Evolutionary conservation across 257 asterid species (phyloP).

Genomic region (Sherardia arvensis): DNA sequence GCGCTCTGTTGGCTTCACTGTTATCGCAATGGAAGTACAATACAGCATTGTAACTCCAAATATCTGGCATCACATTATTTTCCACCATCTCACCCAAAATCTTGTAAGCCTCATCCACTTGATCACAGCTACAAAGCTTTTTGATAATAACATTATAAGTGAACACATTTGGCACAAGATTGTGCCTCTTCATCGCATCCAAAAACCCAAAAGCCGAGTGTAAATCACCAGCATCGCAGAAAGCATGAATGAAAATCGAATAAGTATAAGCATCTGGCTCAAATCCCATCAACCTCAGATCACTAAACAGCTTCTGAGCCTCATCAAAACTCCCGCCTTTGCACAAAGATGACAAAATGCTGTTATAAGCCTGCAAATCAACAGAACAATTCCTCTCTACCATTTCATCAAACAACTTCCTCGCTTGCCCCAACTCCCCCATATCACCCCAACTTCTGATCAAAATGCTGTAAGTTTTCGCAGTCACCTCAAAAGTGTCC

Average conservation of each 20-base stretch:
- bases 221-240: constrained; percentile 46
- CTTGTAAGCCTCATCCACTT: constrained; percentile 62
- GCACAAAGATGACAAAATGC: constrained; percentile 59
- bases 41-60: constrained; percentile 71
- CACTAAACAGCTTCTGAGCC: constrained; percentile 46
- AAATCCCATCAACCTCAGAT: constrained; percentile 46
- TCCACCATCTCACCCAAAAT: constrained; percentile 62
- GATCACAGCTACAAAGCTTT: constrained; percentile 50
- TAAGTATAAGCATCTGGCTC: constrained; percentile 75
- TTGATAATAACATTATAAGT: constrained; percentile 65
- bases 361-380: constrained; percentile 77
- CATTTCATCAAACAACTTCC: constrained; percentile 73
- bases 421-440: constrained; percentile 40
- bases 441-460: constrained; percentile 78
- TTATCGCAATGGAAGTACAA: constrained; percentile 63
- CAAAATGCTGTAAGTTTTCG: constrained; percentile 72
- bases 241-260: constrained; percentile 60
- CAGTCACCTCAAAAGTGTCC: constrained; percentile 30
- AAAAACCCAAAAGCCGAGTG: constrained; percentile 59
- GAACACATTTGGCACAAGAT: constrained; percentile 58
- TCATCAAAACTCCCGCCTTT: constrained; percentile 66
- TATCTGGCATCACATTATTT: constrained; percentile 45
- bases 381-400: constrained; percentile 40
- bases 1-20: constrained; percentile 62
- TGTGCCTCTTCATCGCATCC: constrained; percentile 61